Evolutionary conservation across 2,329 filamentous ascomycete species (phyloP).

Genomic region (Esteya vermicola): DNA sequence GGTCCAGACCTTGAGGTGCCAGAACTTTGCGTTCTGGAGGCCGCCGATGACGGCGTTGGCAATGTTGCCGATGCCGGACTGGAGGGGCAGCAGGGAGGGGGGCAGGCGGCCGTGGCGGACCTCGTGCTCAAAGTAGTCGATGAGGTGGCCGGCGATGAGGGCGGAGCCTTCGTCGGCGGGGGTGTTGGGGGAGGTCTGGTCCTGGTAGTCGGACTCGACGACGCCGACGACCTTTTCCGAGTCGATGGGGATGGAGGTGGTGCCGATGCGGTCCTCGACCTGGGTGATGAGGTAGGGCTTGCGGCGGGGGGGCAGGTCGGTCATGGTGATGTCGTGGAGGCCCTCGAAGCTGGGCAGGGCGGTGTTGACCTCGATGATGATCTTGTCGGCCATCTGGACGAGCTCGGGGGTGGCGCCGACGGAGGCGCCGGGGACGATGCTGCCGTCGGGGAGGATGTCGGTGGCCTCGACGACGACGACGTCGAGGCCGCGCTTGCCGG

Average conservation of each 20-base stretch:
- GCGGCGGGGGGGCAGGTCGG: constrained; percentile 63
- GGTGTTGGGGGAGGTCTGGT: constrained; percentile 59
- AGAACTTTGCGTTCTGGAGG: constrained; percentile 67
- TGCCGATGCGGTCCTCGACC: constrained; percentile 77
- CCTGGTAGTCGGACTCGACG: constrained; percentile 72
- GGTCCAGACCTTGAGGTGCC: constrained; percentile 83
- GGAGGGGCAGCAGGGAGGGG: constrained; percentile 38
- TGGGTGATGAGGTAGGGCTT: constrained; percentile 80
- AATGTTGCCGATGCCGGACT: constrained; percentile 86
- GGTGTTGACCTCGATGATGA: constrained; percentile 89
- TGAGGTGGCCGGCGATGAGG: constrained; percentile 64
- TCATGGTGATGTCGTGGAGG: constrained; percentile 82
- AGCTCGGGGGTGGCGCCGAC: constrained; percentile 78
- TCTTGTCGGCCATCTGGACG: constrained; percentile 82
- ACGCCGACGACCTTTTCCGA: constrained; percentile 70
- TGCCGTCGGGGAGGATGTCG: constrained; percentile 77
- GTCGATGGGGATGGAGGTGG: constrained; percentile 69
- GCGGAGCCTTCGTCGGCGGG: constrained; percentile 60
- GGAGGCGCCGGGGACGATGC: constrained; percentile 74
- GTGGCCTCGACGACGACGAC: constrained; percentile 77
- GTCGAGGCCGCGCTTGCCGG: constrained; percentile 60
- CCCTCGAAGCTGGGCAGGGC: constrained; percentile 73
- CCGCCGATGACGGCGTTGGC: constrained; percentile 85
- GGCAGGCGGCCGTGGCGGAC: constrained; percentile 66
- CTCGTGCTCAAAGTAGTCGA: constrained; percentile 75